Percentiles rank a stretch among this genome's conserved stretches.
Evolutionary conservation across 805 yeast genomes (phyloP).

Genomic region (Saccharomycopsis amapae): DNA sequence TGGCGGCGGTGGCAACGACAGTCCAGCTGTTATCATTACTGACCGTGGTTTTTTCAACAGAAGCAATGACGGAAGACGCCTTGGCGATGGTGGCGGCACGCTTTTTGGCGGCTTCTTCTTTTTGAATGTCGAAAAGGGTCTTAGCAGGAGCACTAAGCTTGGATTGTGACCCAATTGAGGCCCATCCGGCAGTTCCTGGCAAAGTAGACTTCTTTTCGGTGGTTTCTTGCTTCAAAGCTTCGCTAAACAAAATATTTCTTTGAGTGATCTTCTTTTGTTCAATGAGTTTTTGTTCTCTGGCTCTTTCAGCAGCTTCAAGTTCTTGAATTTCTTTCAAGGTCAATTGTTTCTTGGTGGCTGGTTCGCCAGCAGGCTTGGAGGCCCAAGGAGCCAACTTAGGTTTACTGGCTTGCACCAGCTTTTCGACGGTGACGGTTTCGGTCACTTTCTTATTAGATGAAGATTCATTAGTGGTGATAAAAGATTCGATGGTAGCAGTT

Average conservation of each 20-base stretch:
- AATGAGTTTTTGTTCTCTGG: slow-evolving; percentile 34
- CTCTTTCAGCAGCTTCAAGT: slow-evolving; percentile 39
- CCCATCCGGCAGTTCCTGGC: slow-evolving; percentile 35
- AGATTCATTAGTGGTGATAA: too few relatives aligned
- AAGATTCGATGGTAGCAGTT: neutral
- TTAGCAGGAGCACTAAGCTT: slow-evolving; percentile 33
- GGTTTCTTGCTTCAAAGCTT: slow-evolving; percentile 23
- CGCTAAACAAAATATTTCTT: slow-evolving; percentile 23
- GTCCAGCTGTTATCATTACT: slow-evolving; percentile 31
- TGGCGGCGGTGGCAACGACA: slow-evolving; percentile 23
- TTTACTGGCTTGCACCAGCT: slow-evolving; percentile 14
- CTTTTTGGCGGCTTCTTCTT: slow-evolving; percentile 41
- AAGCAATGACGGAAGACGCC: slow-evolving; percentile 14
- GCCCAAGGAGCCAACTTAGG: slow-evolving; percentile 51
- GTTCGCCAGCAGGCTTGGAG: slow-evolving; percentile 23
- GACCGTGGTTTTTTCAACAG: neutral
- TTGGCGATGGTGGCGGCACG: slow-evolving; percentile 24
- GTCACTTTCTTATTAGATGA: too few relatives aligned
- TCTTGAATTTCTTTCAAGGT: slow-evolving; percentile 47
- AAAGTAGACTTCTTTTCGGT: slow-evolving; percentile 28
- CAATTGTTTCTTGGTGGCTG: slow-evolving; percentile 20
- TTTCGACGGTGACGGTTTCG: too few relatives aligned
- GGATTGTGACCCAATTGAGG: slow-evolving; percentile 21
- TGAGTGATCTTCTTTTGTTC: slow-evolving; percentile 23
- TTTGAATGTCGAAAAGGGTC: slow-evolving; percentile 55